Base-by-base conservation (phyloP, 176 grass and related monocot genomes). In the Bothriochloa decipiens region DNA sequence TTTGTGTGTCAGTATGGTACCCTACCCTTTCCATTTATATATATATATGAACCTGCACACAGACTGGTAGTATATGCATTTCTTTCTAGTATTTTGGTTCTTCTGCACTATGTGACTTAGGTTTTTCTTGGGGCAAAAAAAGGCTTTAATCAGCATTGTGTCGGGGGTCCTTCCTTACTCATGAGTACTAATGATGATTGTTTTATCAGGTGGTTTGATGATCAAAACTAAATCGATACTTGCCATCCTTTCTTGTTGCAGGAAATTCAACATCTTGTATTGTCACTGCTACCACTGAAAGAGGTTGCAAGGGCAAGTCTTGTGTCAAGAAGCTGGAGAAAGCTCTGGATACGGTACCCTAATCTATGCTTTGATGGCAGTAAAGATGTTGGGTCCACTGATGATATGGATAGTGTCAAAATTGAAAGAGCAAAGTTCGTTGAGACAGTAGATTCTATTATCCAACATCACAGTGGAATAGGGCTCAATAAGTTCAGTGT, bases 361-460 rank as follows among this genome's bases (percentile, higher is more conserved):
- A 84, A 84, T 77, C 63, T 84, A 20, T 77, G 82, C 49, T 84
- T 77, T 69, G 35, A 70, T 85, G 17, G 47, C 49, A 76, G 11
- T 17, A 32, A 61, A 66, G 28, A 37, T 32, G 29, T 32, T 0
- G 11, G 20, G 4, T 17, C 60, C 29, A 75, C 2, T 32, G 29
- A 32, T 65, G 70, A 26, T 83, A 14, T 2, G 41, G 27, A 83
- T 65, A 65, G 11, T 65, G 20, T 83, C 70, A 74, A 83, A 75
- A 75, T 83, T 49, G 57, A 83, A 83, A 50, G 70, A 74, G 41
- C 70, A 65, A 75, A 74, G 58, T 83, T 83, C 41, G 37, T 75
- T 65, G 58, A 65, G 27, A 83, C 58, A 13, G 58, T 66, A 12
- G 52, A 75, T 75, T 83, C 40, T 50, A 65, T 75, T 75, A 27